Base-by-base conservation (phyloP, 208 protist genomes). In the Herpetomonas samuelpessoai region DNA sequence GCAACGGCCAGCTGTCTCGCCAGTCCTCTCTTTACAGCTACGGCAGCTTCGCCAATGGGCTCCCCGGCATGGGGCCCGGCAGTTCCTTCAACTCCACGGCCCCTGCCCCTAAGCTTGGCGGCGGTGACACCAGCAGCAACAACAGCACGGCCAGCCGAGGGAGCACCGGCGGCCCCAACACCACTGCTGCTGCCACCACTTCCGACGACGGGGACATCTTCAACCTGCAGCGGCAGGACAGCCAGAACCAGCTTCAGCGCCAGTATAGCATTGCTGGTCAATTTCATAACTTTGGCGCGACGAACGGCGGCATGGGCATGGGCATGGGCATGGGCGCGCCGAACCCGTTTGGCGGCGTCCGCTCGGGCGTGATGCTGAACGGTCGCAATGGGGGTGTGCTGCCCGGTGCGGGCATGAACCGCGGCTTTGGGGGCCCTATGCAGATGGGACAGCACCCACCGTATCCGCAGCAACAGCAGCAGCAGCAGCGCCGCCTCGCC, bases 231-330 rank as follows among this genome's bases (percentile, higher is more conserved):
- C 76, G 67, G n/a, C 67, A 79, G 27, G 72, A 79, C 51, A 83
- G 68, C 64, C 27, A 55, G 3, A 68, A 27, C 7, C 45, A 50
- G 3, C 44, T 83, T 0, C 66, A 78, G 55, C 66, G 71, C 45
- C 65, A 47, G 38, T 75, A 76, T 49, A 78, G 70, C 60, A 76
- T 79, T 25, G 56, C 76, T 1, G 71, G 71, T 2, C 71, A 79
- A 57, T 79, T 83, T 50, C 75, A 62, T 48, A 50, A 60, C 46
- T 68, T 62, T 56, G 54, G 25, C 28, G 46, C 26, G 59, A 18
- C 35, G 48, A 38, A 19, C 63, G n/a, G 6, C 24, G 63, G 57
- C 39, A 57, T 30, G 16, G 57, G 68, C 52, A 68, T 49, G 30
- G 54, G 66, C 28, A 56, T 51, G 28, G 68, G 68, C 41, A n/a